Conservation (phyloP, 805 yeast species). For the Maudiozyma pseudohumilis region DNA sequence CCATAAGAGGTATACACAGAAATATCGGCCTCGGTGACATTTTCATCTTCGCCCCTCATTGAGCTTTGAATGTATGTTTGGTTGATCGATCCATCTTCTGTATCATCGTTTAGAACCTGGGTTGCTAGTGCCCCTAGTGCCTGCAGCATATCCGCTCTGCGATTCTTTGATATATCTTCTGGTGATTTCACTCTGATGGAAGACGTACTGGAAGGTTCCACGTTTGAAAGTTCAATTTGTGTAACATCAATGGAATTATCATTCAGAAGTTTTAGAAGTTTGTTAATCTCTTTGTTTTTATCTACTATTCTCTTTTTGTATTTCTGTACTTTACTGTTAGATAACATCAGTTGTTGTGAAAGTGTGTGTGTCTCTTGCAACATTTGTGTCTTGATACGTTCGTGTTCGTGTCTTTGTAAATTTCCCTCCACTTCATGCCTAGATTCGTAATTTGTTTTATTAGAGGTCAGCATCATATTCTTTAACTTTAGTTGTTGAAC, state of each 20-base stretch:
- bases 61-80: constrained; percentile 7
- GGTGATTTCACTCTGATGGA: constrained; percentile 5
- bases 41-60: constrained; percentile 8
- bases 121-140: constrained; percentile 47
- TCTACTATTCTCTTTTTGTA: constrained; percentile 35
- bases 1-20: constrained; percentile 6
- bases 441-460: constrained; percentile 15
- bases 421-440: constrained; percentile 24
- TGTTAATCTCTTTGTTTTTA: constrained; percentile 37
- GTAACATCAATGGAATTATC: constrained; percentile 10
- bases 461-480: constrained; percentile 32
- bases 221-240: constrained; percentile 6
- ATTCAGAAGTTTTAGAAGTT: constrained; percentile 30
- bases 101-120: constrained; percentile 37
- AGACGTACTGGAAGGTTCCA: constrained; percentile 8
- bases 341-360: constrained; percentile 31
- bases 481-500: constrained; percentile 30
- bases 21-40: constrained; percentile 11
- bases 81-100: constrained; percentile 9
- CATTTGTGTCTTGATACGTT: constrained; percentile 26
- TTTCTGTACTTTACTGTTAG: constrained; percentile 37
- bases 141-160: constrained; percentile 30
- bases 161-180: constrained; percentile 3
- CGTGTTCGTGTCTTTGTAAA: constrained; percentile 27
- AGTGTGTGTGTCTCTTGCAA: constrained; percentile 29